These are phyloP conservation scores for Alternaria rosae DNA, from an alignment of 2,329 filamentous ascomycete species.

Conservation along the genomic window DNA sequence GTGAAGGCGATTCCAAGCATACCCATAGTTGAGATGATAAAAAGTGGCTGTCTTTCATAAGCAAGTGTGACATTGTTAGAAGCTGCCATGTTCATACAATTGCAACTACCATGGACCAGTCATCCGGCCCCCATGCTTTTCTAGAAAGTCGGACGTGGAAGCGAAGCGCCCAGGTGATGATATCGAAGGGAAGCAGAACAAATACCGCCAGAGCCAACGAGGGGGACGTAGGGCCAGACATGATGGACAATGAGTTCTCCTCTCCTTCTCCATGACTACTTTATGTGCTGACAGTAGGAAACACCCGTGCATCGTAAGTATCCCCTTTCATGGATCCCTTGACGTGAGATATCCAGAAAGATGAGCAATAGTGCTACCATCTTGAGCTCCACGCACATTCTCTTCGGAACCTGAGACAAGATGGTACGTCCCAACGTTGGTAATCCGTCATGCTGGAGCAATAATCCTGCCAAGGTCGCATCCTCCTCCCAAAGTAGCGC, in stretches of 20 bases:
- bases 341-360: neutral
- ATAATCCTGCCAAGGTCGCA: neutral
- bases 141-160: constrained; percentile 22
- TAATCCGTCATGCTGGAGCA: neutral
- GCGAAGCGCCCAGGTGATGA: constrained; percentile 18
- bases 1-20: constrained; percentile 23
- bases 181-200: constrained; percentile 20
- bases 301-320: neutral
- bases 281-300: neutral
- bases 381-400: neutral
- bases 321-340: neutral
- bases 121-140: constrained; percentile 39
- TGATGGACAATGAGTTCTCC: neutral
- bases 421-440: neutral
- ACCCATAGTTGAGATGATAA: constrained; percentile 16
- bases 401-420: neutral
- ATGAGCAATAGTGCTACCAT: neutral
- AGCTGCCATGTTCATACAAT: constrained; percentile 11
- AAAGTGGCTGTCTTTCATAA: constrained; percentile 6
- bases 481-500: neutral
- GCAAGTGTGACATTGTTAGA: neutral
- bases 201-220: constrained; percentile 15
- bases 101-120: constrained; percentile 36
- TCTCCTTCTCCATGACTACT: neutral
- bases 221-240: constrained; percentile 12